Conservation (phyloP, 441 rosid species). For the California macrophylla region DNA sequence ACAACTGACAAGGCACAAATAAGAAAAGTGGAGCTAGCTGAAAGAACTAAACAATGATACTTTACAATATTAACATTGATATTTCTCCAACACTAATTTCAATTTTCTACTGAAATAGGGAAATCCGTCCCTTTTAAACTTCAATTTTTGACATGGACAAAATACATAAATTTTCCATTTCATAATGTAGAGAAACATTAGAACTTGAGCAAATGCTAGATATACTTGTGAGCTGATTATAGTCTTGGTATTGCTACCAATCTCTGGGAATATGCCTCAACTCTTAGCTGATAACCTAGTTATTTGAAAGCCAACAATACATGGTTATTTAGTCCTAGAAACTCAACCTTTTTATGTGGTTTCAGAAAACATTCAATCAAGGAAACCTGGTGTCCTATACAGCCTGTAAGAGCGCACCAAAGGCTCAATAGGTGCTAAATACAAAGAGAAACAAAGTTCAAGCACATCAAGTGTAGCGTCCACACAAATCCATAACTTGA, state of each 20-base stretch:
- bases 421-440: neutral
- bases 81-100: neutral
- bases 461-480: neutral
- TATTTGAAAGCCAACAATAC: too few species aligned
- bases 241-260: too few species aligned
- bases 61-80: neutral
- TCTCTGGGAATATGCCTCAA: too few species aligned
- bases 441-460: neutral
- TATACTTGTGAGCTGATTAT: neutral
- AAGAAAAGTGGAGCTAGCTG: neutral
- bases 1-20: too few species aligned
- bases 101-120: too few species aligned
- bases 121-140: neutral
- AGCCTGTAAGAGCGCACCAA: neutral
- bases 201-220: neutral
- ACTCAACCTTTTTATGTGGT: neutral
- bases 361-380: neutral
- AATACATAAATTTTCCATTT: neutral
- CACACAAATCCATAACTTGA: neutral
- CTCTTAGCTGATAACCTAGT: too few species aligned
- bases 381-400: too few species aligned
- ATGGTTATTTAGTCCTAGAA: too few species aligned
- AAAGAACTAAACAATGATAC: neutral
- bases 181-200: neutral
- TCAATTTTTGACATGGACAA: neutral